phyloP scores from a whole-genome alignment of 106 monocot genomes.

The Dioscorea dumetorum region DNA sequence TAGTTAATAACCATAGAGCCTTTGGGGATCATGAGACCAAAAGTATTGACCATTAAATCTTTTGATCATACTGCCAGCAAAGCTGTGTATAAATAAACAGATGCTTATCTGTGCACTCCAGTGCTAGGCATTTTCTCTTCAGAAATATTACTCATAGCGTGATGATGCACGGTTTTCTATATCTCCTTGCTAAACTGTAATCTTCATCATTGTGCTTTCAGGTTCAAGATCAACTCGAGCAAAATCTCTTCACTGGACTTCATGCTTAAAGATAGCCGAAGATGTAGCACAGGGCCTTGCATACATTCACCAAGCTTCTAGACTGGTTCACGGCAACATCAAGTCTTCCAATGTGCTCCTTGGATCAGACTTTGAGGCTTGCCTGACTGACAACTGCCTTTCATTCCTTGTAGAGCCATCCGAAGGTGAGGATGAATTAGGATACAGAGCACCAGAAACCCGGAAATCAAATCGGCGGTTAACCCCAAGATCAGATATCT shows the following conservation, averaged over 20 bases:
- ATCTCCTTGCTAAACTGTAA: too few relatives aligned
- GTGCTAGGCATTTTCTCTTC: too few relatives aligned
- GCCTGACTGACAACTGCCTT: constrained; percentile 79
- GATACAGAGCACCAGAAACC: constrained; percentile 67
- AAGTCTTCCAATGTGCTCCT: constrained; percentile 86
- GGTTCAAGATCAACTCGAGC: constrained; percentile 71
- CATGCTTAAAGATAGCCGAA: constrained; percentile 93
- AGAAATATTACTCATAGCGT: too few relatives aligned
- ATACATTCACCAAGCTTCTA: constrained; percentile 88
- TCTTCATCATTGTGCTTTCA: constrained; percentile 2
- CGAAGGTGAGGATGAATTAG: constrained; percentile 26
- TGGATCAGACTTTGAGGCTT: constrained; percentile 85
- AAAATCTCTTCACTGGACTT: constrained; percentile 91
- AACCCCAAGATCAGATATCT: constrained; percentile 76
- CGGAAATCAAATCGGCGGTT: constrained; percentile 36
- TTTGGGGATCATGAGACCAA: too few relatives aligned
- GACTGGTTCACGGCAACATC: constrained; percentile 81
- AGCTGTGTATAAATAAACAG: too few relatives aligned
- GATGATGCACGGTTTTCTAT: too few relatives aligned
- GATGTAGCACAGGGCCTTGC: constrained; percentile 81
- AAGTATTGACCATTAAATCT: too few relatives aligned
- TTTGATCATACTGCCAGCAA: too few relatives aligned
- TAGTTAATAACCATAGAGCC: too few relatives aligned
- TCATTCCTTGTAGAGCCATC: constrained; percentile 49
- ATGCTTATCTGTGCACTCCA: too few relatives aligned